phyloP scores from a whole-genome alignment of 1,284 basidiomycete species.

The Rhodotorula sp. region DNA sequence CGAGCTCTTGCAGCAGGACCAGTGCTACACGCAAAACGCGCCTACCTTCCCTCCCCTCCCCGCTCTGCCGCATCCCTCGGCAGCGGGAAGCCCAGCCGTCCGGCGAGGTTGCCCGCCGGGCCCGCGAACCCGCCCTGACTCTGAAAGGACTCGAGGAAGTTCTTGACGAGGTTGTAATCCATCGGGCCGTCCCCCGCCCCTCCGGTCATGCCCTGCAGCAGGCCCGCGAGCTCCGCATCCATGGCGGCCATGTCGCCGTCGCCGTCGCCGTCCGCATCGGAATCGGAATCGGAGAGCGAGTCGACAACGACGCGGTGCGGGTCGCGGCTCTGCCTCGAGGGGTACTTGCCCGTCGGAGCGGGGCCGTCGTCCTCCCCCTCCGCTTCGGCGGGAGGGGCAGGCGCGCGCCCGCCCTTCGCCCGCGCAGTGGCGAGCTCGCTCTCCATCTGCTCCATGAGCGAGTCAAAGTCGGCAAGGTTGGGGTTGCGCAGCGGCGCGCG shows the following conservation, averaged over 20 bases:
- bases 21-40: neutral
- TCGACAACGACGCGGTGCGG: conserved; percentile 33
- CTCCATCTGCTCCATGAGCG: conserved; percentile 93
- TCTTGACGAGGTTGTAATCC: conserved; percentile 89
- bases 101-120: conserved; percentile 82
- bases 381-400: neutral
- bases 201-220: conserved; percentile 60
- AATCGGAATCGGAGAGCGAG: conserved; percentile 44
- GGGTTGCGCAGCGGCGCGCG: conserved; percentile 54
- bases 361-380: neutral
- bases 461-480: conserved; percentile 85
- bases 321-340: conserved; percentile 2
- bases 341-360: neutral
- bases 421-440: conserved; percentile 64
- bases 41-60: neutral
- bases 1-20: no score
- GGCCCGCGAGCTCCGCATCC: conserved; percentile 75
- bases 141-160: conserved; percentile 92
- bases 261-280: conserved; percentile 42
- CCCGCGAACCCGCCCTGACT: conserved; percentile 81
- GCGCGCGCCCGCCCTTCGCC: neutral
- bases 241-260: conserved; percentile 68
- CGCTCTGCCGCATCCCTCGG: conserved; percentile 30
- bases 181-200: conserved; percentile 60
- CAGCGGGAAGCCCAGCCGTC: conserved; percentile 61